Evolutionary conservation across 2,329 filamentous ascomycete genomes (phyloP).

Genomic region (Meredithiella fracta): DNA sequence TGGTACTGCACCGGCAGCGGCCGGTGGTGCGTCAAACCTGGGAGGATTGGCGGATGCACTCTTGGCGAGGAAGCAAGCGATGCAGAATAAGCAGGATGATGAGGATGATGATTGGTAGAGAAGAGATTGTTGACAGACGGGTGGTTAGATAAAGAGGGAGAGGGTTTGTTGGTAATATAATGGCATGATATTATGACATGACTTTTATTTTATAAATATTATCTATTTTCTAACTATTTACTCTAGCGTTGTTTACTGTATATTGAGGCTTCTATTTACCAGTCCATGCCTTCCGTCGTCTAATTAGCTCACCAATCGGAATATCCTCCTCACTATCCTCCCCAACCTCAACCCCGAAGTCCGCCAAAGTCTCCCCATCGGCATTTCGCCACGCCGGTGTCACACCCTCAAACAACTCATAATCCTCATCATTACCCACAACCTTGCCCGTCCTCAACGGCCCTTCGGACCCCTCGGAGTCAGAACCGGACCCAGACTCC

Average conservation of each 20-base stretch:
- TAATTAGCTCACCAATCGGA: slow-evolving; percentile 51
- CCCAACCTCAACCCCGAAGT: slow-evolving; percentile 62
- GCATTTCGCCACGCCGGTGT: slow-evolving; percentile 51
- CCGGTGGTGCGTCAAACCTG: slow-evolving; percentile 43
- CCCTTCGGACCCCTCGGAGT: background rate
- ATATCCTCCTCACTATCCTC: slow-evolving; percentile 38
- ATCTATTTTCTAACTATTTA: background rate
- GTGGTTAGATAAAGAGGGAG: background rate
- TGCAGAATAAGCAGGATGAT: slow-evolving; percentile 53
- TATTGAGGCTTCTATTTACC: background rate
- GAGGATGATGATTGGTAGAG: slow-evolving; percentile 55
- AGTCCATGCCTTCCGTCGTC: slow-evolving; percentile 30
- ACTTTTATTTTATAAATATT: background rate
- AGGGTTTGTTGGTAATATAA: background rate
- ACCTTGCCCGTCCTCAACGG: background rate
- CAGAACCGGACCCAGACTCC: slow-evolving; percentile 23
- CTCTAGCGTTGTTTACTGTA: no score
- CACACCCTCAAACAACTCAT: slow-evolving; percentile 16
- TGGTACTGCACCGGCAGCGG: slow-evolving; percentile 47
- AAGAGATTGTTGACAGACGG: background rate
- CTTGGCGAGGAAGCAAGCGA: slow-evolving; percentile 57
- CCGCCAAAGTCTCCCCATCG: slow-evolving; percentile 56
- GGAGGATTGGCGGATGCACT: slow-evolving; percentile 67
- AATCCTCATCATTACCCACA: slow-evolving; percentile 18
- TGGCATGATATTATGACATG: background rate